Conservation (phyloP, 306 rosid species). For the cucumber (Cucumis sativus) region DNA sequence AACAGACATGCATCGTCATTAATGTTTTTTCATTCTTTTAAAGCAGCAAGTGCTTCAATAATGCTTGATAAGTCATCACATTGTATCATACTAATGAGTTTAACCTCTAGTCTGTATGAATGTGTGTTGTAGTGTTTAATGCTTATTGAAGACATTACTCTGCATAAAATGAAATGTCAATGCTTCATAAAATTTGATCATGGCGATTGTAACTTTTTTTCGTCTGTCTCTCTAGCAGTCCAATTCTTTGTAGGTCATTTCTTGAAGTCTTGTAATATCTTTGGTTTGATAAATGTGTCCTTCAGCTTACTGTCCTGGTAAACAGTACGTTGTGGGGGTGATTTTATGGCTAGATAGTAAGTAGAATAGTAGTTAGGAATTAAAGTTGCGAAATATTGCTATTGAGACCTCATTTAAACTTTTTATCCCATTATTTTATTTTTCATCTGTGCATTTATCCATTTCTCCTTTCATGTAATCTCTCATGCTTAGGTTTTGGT, state of each 20-base stretch:
- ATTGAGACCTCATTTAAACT: neutral
- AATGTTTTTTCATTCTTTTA: neutral
- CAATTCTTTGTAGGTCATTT: neutral
- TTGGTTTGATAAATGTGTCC: neutral
- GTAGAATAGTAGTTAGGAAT: neutral
- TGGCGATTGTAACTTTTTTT: neutral
- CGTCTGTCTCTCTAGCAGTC: neutral
- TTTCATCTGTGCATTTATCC: neutral
- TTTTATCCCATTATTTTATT: neutral
- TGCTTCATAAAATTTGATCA: neutral
- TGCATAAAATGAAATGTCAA: neutral
- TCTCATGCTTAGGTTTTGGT: neutral
- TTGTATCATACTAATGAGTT: neutral
- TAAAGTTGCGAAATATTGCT: neutral
- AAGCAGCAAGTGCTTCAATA: neutral
- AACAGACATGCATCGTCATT: neutral
- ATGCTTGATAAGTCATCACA: neutral
- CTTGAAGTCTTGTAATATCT: neutral
- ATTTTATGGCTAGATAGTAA: neutral
- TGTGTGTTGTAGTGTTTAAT: neutral
- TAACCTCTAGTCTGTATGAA: neutral
- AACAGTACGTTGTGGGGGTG: neutral
- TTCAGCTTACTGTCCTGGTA: neutral
- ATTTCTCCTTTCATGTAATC: neutral
- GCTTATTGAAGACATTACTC: neutral